These are phyloP conservation scores for Acer saccharum DNA, from an alignment of 345 rosid species.

Conservation along the genomic window DNA sequence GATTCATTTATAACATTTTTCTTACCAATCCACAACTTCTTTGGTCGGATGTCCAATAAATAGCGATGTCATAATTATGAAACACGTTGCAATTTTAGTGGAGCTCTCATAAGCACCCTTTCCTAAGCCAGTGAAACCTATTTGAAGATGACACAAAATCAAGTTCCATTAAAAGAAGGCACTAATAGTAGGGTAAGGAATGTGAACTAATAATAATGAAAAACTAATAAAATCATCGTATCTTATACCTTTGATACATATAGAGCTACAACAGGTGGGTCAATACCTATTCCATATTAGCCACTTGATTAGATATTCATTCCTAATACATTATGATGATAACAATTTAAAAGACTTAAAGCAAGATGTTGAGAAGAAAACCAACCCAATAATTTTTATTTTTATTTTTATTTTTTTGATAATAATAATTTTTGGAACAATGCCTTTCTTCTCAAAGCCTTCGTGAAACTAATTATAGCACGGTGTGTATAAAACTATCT, in stretches of 20 bases:
- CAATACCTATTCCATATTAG: constrained; percentile 74
- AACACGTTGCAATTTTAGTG: constrained; percentile 77
- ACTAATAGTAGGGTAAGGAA: neutral
- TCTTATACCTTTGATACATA: constrained; percentile 85
- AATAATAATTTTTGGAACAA: too few relatives aligned
- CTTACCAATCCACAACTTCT: constrained; percentile 76
- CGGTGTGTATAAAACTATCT: too few relatives aligned
- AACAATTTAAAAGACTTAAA: too few relatives aligned
- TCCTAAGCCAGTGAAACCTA: constrained; percentile 80
- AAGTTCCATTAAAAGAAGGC: neutral
- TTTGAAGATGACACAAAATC: constrained; percentile 14
- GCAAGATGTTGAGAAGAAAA: too few relatives aligned
- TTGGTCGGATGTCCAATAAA: constrained; percentile 78
- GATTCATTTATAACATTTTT: constrained; percentile 14
- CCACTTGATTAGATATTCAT: too few relatives aligned
- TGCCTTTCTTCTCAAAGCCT: too few relatives aligned
- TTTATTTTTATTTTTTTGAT: too few relatives aligned
- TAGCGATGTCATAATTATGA: constrained; percentile 73
- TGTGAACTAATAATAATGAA: constrained; percentile 4
- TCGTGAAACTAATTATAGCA: too few relatives aligned
- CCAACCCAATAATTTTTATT: too few relatives aligned
- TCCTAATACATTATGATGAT: too few relatives aligned
- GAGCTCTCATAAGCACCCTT: constrained; percentile 79
- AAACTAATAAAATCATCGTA: constrained; percentile 14
- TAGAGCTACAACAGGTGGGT: constrained; percentile 88